Conservation (phyloP, 345 rosid genomes). For the Heritiera littoralis region DNA sequence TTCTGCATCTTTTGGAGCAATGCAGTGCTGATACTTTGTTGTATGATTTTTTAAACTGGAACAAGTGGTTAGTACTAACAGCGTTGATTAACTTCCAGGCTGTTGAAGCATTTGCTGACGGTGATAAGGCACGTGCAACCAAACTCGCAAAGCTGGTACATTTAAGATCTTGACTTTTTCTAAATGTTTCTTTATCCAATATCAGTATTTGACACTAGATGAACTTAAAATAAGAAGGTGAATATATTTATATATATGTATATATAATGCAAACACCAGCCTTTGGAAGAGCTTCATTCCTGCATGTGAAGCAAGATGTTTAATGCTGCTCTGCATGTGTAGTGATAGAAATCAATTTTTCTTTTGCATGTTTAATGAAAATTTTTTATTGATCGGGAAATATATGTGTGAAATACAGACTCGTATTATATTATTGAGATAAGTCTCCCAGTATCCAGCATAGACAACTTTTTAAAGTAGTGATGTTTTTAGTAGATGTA, state of each 20-base stretch:
- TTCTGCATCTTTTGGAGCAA: neutral
- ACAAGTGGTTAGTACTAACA: slow-evolving; percentile 12
- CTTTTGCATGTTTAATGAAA: neutral
- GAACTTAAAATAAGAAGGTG: neutral
- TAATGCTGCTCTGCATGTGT: neutral
- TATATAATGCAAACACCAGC: no score
- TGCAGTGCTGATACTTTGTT: neutral
- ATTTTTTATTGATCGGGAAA: neutral
- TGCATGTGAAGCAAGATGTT: neutral
- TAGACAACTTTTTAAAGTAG: neutral
- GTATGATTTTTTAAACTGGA: neutral
- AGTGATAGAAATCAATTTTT: neutral
- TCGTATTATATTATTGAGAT: neutral
- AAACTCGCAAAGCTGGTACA: slow-evolving; percentile 50
- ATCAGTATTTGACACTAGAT: neutral
- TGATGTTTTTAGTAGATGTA: neutral
- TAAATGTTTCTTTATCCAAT: neutral
- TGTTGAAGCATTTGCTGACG: slow-evolving; percentile 48
- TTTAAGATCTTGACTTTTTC: neutral
- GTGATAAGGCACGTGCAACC: slow-evolving; percentile 50
- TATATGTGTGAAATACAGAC: neutral
- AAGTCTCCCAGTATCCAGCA: neutral
- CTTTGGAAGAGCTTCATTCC: no score
- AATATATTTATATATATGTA: no score
- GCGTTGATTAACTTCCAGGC: slow-evolving; percentile 43